phyloP scores from a whole-genome alignment of 257 asterid genomes.

The Nyctanthes arbortristis region DNA sequence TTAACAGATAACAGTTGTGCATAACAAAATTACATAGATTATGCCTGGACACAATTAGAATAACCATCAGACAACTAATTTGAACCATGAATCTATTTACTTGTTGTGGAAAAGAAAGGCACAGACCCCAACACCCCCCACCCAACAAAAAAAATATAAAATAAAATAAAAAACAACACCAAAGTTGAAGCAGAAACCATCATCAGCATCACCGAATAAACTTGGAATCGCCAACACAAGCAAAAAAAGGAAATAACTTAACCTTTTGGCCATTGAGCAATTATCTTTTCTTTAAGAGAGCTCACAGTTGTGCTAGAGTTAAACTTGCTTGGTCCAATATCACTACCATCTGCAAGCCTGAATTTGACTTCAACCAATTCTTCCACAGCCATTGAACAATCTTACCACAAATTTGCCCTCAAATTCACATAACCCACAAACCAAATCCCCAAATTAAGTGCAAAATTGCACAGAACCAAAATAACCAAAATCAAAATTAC shows the following conservation, averaged over 20 bases:
- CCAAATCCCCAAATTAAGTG: slow-evolving; percentile 12
- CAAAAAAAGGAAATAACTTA: too few relatives aligned
- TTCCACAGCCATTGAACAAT: slow-evolving; percentile 68
- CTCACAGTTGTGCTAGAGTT: slow-evolving; percentile 61
- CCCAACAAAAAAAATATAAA: too few relatives aligned
- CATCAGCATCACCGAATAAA: too few relatives aligned
- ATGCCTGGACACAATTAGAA: neutral
- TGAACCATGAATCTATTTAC: neutral
- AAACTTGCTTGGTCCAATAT: slow-evolving; percentile 87
- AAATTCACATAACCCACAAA: slow-evolving; percentile 39
- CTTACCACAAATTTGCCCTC: slow-evolving; percentile 24
- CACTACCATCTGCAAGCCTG: slow-evolving; percentile 96
- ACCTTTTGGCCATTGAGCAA: slow-evolving; percentile 95
- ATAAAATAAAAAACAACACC: neutral
- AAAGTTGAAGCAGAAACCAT: neutral
- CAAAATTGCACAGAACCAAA: neutral
- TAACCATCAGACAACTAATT: neutral
- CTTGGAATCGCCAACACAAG: too few relatives aligned
- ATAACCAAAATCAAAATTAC: neutral
- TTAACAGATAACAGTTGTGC: neutral
- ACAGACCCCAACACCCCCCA: too few relatives aligned
- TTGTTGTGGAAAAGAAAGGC: too few relatives aligned
- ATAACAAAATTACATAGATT: neutral
- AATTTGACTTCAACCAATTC: slow-evolving; percentile 85
- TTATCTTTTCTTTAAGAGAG: slow-evolving; percentile 82